Base-by-base conservation (phyloP, 129 eudicot species). In the Centrapalus pauciflorus region DNA sequence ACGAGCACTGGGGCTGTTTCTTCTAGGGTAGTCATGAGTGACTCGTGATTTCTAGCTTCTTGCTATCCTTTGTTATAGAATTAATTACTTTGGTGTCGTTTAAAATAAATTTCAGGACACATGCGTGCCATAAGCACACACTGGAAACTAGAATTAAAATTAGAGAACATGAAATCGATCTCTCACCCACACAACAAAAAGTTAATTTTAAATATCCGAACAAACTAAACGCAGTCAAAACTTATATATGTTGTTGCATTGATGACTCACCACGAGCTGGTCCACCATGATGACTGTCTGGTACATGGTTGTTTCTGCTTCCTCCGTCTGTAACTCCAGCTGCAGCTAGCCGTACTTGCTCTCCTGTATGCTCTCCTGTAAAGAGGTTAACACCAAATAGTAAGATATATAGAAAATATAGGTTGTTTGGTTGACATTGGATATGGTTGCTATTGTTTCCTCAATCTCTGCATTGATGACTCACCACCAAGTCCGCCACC, bases 171-270 rank as follows among this genome's bases (percentile, higher is more conserved):
- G n/a, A n/a, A n/a, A n/a, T n/a, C 41, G 69, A 45, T 40, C 25
- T 26, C 35, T 1, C 40, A 41, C 55, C 17, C 37, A 45, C 34
- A 4, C 16, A 23, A 38, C 21, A n/a, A n/a, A 64, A 27, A 17
- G 8, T 26, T 7, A 54, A 54, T 38, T 14, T 21, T 69, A 69
- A 27, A 56, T 32, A 55, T 69, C 46, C 16, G 40, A 69, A 38
- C 74, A 65, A 48, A 56, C 25, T 13, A 56, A 33, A 21, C 74
- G 64, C 23, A 55, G 1, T 60, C 74, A 56, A 55, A 3, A 14
- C 40, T 34, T 69, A 69, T 65, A 24, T n/a, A 48, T 3, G 54
- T 16, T 48, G 54, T 17, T 48, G 54, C 54, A 48, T 48, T 17
- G 54, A 48, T 19, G 25, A 48, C 12, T 48, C 54, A 48, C 10